Evolutionary conservation across 2,329 filamentous ascomycete species (phyloP), one percentile per base, ranked within the genome.

Genomic region (Epichloe elymi): DNA sequence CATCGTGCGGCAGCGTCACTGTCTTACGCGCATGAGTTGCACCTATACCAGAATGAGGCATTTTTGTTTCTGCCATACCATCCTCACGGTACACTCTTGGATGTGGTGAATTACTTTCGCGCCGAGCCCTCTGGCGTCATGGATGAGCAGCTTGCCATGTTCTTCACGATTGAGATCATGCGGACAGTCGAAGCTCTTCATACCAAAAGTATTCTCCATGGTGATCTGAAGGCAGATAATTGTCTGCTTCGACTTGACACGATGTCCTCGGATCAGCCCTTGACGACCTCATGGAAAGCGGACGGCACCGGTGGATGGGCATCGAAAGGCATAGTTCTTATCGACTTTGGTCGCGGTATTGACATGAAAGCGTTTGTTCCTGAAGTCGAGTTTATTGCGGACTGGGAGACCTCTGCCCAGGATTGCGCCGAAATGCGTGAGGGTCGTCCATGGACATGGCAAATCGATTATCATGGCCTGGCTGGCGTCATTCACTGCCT

Each of bases 381-480:
- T 0, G 78, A 83, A 41, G 88, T 91, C 11, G 66, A 69, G 45
- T 98, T 98, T 72, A 81, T 97, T 53, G 93, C 91, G 0, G 93
- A 98, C 69, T 98, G 93, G 93, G 86, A 93, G 67, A 89, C 88
- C 0, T 80, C 79, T 15, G 78, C 85, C 23, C 84, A 88, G 49
- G 93, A 98, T 68, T 98, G 93, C 67, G 85, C 87, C 17, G 93
- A 98, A 73, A 95, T 97, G 79, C 85, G 90, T 45, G 91, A 98
- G 69, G 79, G 88, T 51, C 79, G 91, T 1, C 89, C 90, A 0
- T 98, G 93, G 93, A 97, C 91, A 1, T 96, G 89, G 73, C 93
- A 98, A 66, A 88, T 96, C 58, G 93, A 98, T 70, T 94, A 97
- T 61, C 88, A 95, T 66, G 93, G 93, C 12, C 76, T 96, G 0